Conservation (phyloP, 495 filamentous ascomycete genomes). For the Aspergillus nanangensis region DNA sequence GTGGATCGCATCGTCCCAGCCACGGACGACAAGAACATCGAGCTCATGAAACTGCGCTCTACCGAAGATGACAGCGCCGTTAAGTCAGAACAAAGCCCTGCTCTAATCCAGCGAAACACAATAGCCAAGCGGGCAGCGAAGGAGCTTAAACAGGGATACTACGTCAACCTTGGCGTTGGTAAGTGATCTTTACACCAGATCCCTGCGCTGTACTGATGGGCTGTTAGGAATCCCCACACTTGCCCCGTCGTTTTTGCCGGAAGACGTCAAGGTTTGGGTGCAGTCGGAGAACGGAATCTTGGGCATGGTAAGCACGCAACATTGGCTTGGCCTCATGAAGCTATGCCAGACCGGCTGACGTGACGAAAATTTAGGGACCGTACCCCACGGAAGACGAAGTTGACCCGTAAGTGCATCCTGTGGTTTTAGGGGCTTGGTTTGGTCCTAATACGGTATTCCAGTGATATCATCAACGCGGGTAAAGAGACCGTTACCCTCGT, state of each 20-base stretch:
- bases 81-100: constrained; percentile 54
- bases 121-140: constrained; percentile 83
- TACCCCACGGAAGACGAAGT: constrained; percentile 75
- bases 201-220: no score
- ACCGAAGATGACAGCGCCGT: constrained; percentile 43
- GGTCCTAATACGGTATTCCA: constrained; percentile 12
- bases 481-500: constrained; percentile 90
- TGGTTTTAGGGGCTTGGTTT: not conserved
- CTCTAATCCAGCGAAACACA: constrained; percentile 66
- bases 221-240: constrained; percentile 69
- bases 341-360: not conserved
- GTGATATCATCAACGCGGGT: constrained; percentile 87
- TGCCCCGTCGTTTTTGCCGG: constrained; percentile 75
- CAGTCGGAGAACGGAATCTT: constrained; percentile 92
- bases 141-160: constrained; percentile 92
- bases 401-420: constrained; percentile 52
- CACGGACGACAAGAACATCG: constrained; percentile 71
- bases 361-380: constrained; percentile 53
- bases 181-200: constrained; percentile 42
- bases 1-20: constrained; percentile 80
- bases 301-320: constrained; percentile 52
- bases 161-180: constrained; percentile 89
- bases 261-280: constrained; percentile 74
- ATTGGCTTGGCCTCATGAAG: not conserved
- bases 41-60: constrained; percentile 71